A percentile compares a stretch with the other conserved stretches of the same genome.
phyloP scores from a whole-genome alignment of 2,329 filamentous ascomycete species.

The Neobulgaria alba region DNA sequence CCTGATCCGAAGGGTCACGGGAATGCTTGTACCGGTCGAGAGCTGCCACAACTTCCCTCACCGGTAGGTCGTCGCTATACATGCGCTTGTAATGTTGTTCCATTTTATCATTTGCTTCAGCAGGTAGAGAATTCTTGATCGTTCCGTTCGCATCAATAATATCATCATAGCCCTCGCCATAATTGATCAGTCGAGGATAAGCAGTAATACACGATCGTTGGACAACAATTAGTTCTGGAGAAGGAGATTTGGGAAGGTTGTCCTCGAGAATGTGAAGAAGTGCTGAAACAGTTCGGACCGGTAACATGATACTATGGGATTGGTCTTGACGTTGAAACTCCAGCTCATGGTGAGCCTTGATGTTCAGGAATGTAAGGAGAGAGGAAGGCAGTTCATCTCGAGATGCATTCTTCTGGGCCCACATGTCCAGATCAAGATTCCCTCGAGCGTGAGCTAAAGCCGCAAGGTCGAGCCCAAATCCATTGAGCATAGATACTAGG shows the following conservation, averaged over 20 bases:
- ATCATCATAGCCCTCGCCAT: constrained; percentile 84
- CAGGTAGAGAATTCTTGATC: constrained; percentile 71
- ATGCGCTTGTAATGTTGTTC: constrained; percentile 97
- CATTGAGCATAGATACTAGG: constrained; percentile 54
- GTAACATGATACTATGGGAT: constrained; percentile 63
- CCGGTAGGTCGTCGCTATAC: constrained; percentile 86
- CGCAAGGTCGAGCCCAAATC: constrained; percentile 80
- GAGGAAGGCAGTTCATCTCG: constrained; percentile 55
- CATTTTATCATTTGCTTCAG: constrained; percentile 81
- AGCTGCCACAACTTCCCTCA: constrained; percentile 75
- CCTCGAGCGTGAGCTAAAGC: constrained; percentile 76
- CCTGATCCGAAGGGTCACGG: constrained; percentile 73
- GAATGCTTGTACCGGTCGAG: constrained; percentile 86
- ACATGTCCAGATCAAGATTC: constrained; percentile 71
- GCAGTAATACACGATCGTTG: constrained; percentile 85
- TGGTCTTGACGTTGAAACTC: constrained; percentile 61
- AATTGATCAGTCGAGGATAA: constrained; percentile 93
- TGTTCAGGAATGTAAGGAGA: constrained; percentile 70
- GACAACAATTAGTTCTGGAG: constrained; percentile 65
- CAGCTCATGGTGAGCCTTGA: constrained; percentile 77
- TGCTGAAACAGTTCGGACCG: constrained; percentile 76
- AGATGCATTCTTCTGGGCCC: constrained; percentile 65
- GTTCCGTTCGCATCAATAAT: constrained; percentile 81
- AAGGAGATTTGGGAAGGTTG: constrained; percentile 48
- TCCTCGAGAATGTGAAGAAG: constrained; percentile 74